Base-by-base conservation (phyloP, 257 asterid species). In the Solanum arcanum region DNA sequence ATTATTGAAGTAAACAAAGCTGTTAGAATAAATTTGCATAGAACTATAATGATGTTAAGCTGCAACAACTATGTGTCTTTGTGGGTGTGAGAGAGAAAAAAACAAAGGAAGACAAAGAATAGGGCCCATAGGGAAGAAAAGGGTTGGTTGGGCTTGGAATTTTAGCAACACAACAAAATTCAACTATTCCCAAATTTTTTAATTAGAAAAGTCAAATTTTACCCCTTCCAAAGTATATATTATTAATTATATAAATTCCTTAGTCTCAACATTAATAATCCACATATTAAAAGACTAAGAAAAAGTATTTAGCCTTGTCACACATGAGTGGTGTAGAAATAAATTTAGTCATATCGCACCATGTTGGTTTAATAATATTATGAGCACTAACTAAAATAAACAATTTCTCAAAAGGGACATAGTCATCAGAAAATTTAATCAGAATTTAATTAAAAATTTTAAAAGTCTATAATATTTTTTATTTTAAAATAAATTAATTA, bases 21-120 rank as follows among this genome's bases (percentile, higher is more conserved):
- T 68, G 85, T 80, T n/a, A 84, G 86, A 89, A 81, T 85, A 35
- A 90, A 31, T 86, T 29, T 64, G 52, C 85, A 88, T 80, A 80
- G 18, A 88, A 87, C 86, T 85, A 90, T 76, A 91, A 89, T 89
- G 76, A 90, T 90, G 93, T 84, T 87, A 78, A 80, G 85, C 85
- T 47, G 85, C 85, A 80, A 80, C 85, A 49, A 80, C 68, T 89
- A 47, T 69, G 72, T 41, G n/a, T 86, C 8, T 15, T 9, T 9
- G 77, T 70, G 29, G 37, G 49, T 20, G 27, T 4, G 81, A 37
- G 49, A 73, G 82, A 37, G 90, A 81, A 76, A 86, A 39, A 75
- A 37, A 37, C 39, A 37, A 37, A 37, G 46, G 39, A 16, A 47
- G 73, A n/a, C 76, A 20, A 29, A 29, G 12, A 64, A 76, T 29